Conservation (phyloP, 148 eudicot genomes). For the Chenopodium berlandieri region DNA sequence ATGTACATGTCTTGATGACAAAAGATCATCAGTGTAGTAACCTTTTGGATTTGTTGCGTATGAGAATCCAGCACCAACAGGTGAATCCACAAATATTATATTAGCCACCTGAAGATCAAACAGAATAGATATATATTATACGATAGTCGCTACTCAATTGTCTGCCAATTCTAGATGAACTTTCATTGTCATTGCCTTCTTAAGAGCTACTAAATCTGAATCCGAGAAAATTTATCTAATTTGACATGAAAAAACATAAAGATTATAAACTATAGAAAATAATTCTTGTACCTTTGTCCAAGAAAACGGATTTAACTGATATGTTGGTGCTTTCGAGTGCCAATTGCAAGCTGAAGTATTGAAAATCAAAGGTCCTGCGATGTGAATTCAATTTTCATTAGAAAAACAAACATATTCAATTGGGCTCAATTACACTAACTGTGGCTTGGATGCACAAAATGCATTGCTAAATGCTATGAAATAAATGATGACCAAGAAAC, state of each 20-base stretch:
- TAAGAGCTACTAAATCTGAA: too few species aligned
- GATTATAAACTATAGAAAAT: neutral
- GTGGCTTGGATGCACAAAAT: too few species aligned
- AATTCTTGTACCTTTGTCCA: constrained; percentile 30
- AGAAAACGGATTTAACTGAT: constrained; percentile 33
- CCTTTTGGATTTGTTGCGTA: constrained; percentile 45
- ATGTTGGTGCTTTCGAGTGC: constrained; percentile 22
- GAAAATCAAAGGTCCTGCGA: constrained; percentile 46
- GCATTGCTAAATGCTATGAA: too few species aligned
- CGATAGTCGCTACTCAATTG: neutral
- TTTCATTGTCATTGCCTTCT: too few species aligned
- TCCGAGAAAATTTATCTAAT: too few species aligned
- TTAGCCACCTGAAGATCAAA: constrained; percentile 47
- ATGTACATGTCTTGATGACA: constrained; percentile 33
- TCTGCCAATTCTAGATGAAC: neutral
- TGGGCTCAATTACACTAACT: too few species aligned
- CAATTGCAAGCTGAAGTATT: constrained; percentile 25
- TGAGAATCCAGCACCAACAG: constrained; percentile 75
- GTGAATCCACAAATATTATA: constrained; percentile 60
- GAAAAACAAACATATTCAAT: neutral
- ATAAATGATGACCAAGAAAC: too few species aligned
- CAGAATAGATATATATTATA: neutral
- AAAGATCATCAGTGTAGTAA: constrained; percentile 40
- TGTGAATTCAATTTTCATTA: neutral
- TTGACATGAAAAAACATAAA: neutral